Conservation (phyloP, 2,329 filamentous ascomycete species). For the Fusarium coffeatum region DNA sequence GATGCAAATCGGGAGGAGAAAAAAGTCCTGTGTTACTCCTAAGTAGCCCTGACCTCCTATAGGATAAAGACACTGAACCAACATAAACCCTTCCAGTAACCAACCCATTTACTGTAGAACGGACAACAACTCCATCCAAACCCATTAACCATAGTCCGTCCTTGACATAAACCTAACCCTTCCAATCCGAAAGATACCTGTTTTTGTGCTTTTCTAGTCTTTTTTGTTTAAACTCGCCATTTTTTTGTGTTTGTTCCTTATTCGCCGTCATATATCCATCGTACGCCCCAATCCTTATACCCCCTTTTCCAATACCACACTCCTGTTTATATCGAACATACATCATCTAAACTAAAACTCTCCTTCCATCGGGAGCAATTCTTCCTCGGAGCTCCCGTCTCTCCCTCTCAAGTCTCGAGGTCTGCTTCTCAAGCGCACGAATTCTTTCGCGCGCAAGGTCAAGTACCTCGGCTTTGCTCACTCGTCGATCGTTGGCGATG, state of each 20-base stretch:
- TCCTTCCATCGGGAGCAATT: conserved; percentile 30
- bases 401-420: conserved; percentile 52
- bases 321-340: conserved; percentile 7
- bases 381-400: conserved; percentile 48
- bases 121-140: conserved; percentile 24
- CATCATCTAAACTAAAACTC: conserved; percentile 18
- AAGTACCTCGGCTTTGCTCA: conserved; percentile 60
- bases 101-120: conserved; percentile 9
- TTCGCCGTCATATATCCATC: conserved; percentile 26
- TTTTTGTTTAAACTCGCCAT: not conserved
- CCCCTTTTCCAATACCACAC: conserved; percentile 12
- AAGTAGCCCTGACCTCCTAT: not conserved
- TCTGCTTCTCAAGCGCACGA: conserved; percentile 54
- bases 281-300: conserved; percentile 15
- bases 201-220: conserved; percentile 7
- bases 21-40: not conserved
- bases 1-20: not conserved
- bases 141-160: conserved; percentile 14
- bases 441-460: conserved; percentile 59
- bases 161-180: not conserved
- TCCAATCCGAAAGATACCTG: not conserved
- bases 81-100: conserved; percentile 3
- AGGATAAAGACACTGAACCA: not conserved
- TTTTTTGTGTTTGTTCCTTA: conserved; percentile 24
- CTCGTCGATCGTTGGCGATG: conserved; percentile 46